These are phyloP conservation scores for Astrothelium macrocarpum DNA, from an alignment of 495 filamentous ascomycete genomes.

Conservation along the genomic window DNA sequence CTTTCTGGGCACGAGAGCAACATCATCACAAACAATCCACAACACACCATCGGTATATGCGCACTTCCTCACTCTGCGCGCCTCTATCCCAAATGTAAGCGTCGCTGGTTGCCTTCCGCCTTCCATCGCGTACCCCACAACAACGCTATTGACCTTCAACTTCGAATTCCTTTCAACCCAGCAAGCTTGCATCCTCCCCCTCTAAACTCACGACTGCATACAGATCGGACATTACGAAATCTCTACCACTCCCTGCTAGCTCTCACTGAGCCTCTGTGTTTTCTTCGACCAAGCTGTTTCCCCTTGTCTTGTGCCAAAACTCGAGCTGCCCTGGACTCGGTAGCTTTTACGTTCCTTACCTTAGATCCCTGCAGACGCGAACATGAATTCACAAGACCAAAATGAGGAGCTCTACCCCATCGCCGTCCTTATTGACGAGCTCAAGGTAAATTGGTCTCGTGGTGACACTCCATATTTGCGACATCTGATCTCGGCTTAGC, in stretches of 20 bases:
- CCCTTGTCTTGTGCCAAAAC: not conserved
- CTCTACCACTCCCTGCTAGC: not conserved
- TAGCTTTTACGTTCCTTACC: constrained; percentile 1
- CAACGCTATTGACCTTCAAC: not conserved
- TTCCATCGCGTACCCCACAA: not conserved
- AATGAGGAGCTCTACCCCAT: constrained; percentile 99
- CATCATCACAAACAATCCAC: constrained; percentile 1
- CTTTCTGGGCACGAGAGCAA: not conserved
- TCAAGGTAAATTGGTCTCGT: constrained; percentile 61
- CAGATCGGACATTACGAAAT: not conserved
- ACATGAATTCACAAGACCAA: constrained; percentile 63
- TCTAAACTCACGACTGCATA: not conserved
- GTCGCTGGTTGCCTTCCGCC: not conserved
- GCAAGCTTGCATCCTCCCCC: not conserved
- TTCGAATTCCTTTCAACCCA: not conserved
- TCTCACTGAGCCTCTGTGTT: not conserved
- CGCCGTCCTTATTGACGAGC: constrained; percentile 96
- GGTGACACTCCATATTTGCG: constrained; percentile 3
- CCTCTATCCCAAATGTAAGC: not conserved
- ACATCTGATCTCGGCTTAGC: constrained; percentile 44
- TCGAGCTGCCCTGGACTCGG: constrained; percentile 2
- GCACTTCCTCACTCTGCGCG: not conserved
- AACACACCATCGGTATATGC: not conserved
- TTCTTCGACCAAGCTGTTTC: not conserved
- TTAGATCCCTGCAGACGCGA: not conserved